Evolutionary conservation across 2,329 filamentous ascomycete species (phyloP).

Genomic region (Fusarium subtropicale): DNA sequence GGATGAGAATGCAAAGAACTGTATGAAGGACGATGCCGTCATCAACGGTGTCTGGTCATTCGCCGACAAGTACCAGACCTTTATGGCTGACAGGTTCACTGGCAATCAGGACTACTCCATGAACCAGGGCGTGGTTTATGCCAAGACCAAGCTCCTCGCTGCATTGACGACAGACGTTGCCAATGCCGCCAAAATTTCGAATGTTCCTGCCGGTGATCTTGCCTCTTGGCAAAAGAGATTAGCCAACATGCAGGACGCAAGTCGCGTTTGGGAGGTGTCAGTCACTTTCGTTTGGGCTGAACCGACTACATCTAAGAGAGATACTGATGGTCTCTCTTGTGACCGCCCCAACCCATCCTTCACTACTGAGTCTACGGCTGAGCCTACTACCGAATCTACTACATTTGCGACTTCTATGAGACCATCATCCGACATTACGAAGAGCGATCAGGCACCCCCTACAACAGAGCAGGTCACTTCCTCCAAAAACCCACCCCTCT

Average conservation of each 20-base stretch:
- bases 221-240: not conserved
- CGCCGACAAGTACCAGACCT: slow-evolving; percentile 12
- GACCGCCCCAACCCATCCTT: not conserved
- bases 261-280: not conserved
- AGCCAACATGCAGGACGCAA: not conserved
- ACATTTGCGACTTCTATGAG: slow-evolving; percentile 8
- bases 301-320: not conserved
- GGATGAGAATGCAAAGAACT: slow-evolving; percentile 7
- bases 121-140: not conserved
- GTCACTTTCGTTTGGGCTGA: not conserved
- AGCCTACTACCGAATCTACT: not conserved
- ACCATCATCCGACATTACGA: not conserved
- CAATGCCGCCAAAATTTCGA: not conserved
- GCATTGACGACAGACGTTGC: not conserved
- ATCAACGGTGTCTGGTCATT: slow-evolving; percentile 24
- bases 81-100: slow-evolving; percentile 1
- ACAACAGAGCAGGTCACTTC: not conserved
- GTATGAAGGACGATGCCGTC: not conserved
- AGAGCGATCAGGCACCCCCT: not conserved
- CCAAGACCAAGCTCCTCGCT: not conserved
- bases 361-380: not conserved
- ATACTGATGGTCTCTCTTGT: slow-evolving; percentile 2
- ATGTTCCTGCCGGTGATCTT: not conserved
- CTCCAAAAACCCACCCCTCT: rapidly evolving
- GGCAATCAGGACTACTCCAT: slow-evolving; percentile 1